Evolutionary conservation across 129 eudicot genomes (phyloP).

Genomic region (Pseudognaphalium luteoalbum): DNA sequence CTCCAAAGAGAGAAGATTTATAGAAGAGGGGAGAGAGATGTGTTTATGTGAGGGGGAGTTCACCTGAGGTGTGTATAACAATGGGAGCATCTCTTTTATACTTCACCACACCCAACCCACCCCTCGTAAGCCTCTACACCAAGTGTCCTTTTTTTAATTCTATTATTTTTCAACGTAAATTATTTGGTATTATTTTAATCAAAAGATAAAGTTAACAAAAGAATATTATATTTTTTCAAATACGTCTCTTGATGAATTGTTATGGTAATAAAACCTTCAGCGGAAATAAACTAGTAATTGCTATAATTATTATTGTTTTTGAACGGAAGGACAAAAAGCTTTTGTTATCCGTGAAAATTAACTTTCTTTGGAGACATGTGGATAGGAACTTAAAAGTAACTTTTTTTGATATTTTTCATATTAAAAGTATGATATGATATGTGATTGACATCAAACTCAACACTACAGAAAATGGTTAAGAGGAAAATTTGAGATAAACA

Average conservation of each 20-base stretch:
- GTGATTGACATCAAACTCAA: no score
- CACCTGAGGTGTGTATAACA: conserved; percentile 34
- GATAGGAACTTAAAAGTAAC: neutral
- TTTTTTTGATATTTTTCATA: neutral
- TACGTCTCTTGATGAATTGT: neutral
- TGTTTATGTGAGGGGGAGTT: conserved; percentile 15
- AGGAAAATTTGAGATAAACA: no score
- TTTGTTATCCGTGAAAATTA: neutral
- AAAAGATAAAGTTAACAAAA: no score
- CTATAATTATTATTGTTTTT: no score
- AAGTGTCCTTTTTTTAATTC: conserved; percentile 16
- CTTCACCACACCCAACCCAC: conserved; percentile 14
- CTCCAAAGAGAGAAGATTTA: neutral
- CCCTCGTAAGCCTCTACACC: conserved; percentile 7
- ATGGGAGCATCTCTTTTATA: conserved; percentile 34
- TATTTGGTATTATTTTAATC: neutral
- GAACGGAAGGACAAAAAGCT: neutral
- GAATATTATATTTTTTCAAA: no score
- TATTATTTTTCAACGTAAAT: neutral
- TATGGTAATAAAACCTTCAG: neutral
- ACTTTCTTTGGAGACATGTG: neutral
- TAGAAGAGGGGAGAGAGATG: neutral
- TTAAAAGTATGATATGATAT: no score
- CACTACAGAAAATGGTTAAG: no score
- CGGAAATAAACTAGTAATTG: neutral